Base-by-base conservation (phyloP, 2,329 filamentous ascomycete genomes). In the Nigrospora oryzae region DNA sequence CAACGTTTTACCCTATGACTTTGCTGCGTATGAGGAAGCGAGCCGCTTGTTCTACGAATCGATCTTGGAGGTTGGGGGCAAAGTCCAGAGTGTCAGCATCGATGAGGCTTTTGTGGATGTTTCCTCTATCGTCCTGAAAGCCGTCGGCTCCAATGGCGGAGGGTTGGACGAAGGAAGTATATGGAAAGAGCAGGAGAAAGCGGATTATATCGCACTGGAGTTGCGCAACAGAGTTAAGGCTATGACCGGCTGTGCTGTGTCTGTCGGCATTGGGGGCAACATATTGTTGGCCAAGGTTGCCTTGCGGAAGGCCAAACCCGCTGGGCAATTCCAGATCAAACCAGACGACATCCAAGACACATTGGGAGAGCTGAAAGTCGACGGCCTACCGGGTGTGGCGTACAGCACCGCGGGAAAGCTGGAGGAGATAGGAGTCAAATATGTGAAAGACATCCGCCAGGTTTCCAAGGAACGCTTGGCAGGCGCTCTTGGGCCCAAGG, bases 71-170 rank as follows among this genome's bases (percentile, higher is more conserved):
- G 73, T 89, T 10, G 89, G 85, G 15, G 91, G 89, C 1, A 66
- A 88, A 15, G 89, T 97, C 0, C 93, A 98, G 61, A 97, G 93
- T 57, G 91, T 98, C 43, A 97, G 93, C 58, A 86, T 98, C 38
- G 94, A 98, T 53, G 94, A 98, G 64, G 93, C 89, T 1, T 74
- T 98, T 8, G 68, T 98, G 14, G 93, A 98, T 62, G 76, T 90
- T 32, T 93, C 87, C 3, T 69, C 70, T 4, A 65, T 86, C 4
- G 86, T 93, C 47, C 67, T 89, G 38, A 68, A 74, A 12, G 75
- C 74, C 13, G 75, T 79, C 11, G 81, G 79, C 3, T 86, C 84
- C 2, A 77, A 85, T 53, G 87, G 85, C 1, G 68, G 70, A 17
- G 77, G 74, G 1, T 59, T 82, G 5, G 74, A 77, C 10, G 85